phyloP scores from a whole-genome alignment of 176 grass and related monocot species.

The Bothriochloa decipiens region DNA sequence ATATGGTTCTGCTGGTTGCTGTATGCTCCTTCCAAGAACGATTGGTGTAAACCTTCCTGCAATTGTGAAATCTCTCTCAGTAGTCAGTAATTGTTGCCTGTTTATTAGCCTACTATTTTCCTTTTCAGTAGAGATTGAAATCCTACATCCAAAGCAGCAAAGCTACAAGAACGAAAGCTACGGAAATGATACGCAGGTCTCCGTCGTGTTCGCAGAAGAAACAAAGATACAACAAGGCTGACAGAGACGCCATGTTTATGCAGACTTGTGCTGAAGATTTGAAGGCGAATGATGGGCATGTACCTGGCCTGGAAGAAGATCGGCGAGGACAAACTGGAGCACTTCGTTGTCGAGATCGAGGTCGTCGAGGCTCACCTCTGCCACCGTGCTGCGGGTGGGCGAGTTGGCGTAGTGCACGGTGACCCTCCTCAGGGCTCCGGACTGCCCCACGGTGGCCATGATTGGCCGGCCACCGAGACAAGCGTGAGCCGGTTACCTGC shows the following conservation, averaged over 20 bases:
- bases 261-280: not conserved
- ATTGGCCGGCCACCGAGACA: slow-evolving; percentile 9
- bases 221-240: not conserved
- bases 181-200: not conserved
- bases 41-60: slow-evolving; percentile 54
- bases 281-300: not conserved
- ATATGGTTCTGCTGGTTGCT: slow-evolving; percentile 7
- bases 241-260: not conserved
- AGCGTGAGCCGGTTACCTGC: slow-evolving; percentile 34
- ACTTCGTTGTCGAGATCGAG: slow-evolving; percentile 7
- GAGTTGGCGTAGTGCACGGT: slow-evolving; percentile 62
- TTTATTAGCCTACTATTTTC: not conserved
- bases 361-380: slow-evolving; percentile 34
- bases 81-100: not conserved
- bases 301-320: slow-evolving; percentile 67
- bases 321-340: slow-evolving; percentile 41
- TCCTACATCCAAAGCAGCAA: not conserved
- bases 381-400: slow-evolving; percentile 17
- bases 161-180: not conserved
- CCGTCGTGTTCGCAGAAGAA: not conserved
- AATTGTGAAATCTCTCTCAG: not conserved
- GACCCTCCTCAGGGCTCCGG: slow-evolving; percentile 46
- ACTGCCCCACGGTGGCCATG: slow-evolving; percentile 66
- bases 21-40: slow-evolving; percentile 30
- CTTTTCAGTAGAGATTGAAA: not conserved